A percentile compares a stretch with the other conserved stretches of the same genome.
Conservation (phyloP, 2,329 filamentous ascomycete species). For the Pyrenochaeta sp. region DNA sequence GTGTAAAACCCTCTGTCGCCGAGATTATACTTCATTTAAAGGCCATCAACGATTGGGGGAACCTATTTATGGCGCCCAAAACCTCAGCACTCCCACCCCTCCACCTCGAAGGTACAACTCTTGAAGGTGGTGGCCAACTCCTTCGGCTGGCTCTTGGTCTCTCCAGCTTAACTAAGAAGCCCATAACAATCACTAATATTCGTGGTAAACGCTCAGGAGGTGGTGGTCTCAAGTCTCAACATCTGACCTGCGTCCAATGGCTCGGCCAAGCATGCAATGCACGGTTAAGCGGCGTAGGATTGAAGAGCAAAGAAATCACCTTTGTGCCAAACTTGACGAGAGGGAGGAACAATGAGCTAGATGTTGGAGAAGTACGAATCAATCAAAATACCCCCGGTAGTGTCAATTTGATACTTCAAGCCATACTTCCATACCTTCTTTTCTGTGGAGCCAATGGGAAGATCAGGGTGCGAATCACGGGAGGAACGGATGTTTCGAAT, state of each 20-base stretch:
- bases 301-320: constrained; percentile 53
- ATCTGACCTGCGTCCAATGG: constrained; percentile 64
- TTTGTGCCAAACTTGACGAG: constrained; percentile 38
- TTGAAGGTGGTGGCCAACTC: constrained; percentile 70
- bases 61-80: constrained; percentile 10
- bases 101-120: constrained; percentile 62
- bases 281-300: constrained; percentile 48
- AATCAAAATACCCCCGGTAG: constrained; percentile 57
- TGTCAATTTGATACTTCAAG: constrained; percentile 66
- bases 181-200: constrained; percentile 62
- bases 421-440: constrained; percentile 66
- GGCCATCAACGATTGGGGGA: neutral
- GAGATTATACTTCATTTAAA: neutral
- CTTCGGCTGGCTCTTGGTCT: constrained; percentile 65
- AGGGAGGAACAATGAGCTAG: neutral
- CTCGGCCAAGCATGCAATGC: constrained; percentile 61
- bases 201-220: constrained; percentile 62
- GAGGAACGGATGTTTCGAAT: constrained; percentile 66
- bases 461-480: constrained; percentile 57
- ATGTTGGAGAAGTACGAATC: constrained; percentile 44
- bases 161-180: constrained; percentile 60
- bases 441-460: constrained; percentile 42
- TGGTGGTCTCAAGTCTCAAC: constrained; percentile 66
- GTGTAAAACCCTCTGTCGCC: neutral
- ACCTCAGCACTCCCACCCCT: constrained; percentile 16